Conservation (phyloP, 371 early-diverging fungal species). For the Mortierella sp. region DNA sequence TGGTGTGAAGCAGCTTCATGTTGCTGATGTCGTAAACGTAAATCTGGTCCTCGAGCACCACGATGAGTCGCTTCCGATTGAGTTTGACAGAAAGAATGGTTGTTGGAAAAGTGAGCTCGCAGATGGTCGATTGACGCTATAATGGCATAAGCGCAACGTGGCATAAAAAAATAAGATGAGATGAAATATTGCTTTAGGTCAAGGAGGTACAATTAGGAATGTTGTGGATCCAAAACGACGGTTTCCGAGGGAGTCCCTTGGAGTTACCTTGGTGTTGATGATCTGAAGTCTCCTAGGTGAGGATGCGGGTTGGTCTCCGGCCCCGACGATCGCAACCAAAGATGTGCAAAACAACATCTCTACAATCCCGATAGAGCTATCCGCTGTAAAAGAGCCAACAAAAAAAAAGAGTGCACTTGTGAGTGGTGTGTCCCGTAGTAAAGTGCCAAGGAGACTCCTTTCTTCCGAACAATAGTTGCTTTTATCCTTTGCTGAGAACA, state of each 20-base stretch:
- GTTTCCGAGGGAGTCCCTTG: too few species aligned
- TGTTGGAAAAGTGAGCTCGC: slow-evolving; percentile 94
- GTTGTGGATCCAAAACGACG: too few species aligned
- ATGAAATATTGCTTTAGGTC: too few species aligned
- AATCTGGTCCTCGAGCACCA: slow-evolving; percentile 93
- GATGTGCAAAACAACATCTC: slow-evolving; percentile 98
- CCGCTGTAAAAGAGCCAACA: slow-evolving; percentile 60
- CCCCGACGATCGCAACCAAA: slow-evolving; percentile 96
- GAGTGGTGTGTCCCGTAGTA: neutral
- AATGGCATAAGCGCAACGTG: neutral
- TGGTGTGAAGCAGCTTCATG: slow-evolving; percentile 95
- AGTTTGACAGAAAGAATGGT: slow-evolving; percentile 94
- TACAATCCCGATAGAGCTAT: slow-evolving; percentile 92
- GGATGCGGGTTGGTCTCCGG: slow-evolving; percentile 91
- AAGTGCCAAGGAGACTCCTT: neutral
- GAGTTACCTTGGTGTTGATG: slow-evolving; percentile 91
- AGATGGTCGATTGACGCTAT: slow-evolving; percentile 94
- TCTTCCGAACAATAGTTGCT: neutral
- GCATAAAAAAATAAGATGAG: neutral
- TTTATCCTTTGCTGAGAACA: slow-evolving; percentile 4
- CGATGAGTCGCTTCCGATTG: slow-evolving; percentile 92
- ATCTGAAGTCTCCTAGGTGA: slow-evolving; percentile 94
- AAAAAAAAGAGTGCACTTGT: neutral
- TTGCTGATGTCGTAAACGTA: slow-evolving; percentile 95
- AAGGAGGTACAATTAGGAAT: too few species aligned